A percentile compares a stretch with the other conserved stretches of the same genome.
Evolutionary conservation across 345 rosid genomes (phyloP).

Genomic region (Camelina hispida): DNA sequence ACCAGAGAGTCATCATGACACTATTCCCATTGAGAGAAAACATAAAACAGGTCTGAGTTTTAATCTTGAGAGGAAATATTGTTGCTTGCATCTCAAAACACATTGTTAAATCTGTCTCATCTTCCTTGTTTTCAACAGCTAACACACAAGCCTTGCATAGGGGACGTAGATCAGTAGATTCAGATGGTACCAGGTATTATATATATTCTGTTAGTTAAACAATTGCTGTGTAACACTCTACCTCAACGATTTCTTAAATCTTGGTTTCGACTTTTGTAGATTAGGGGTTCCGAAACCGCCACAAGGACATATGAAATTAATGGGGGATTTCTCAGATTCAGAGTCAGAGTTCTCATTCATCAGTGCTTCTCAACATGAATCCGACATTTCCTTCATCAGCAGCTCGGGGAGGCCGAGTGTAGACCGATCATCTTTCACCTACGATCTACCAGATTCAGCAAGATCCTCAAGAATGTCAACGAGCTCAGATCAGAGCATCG

Average conservation of each 20-base stretch:
- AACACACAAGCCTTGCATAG: constrained; percentile 40
- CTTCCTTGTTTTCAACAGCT: constrained; percentile 45
- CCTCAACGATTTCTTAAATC: not conserved
- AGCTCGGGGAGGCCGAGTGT: constrained; percentile 78
- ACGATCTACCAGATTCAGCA: constrained; percentile 54
- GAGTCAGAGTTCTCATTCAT: constrained; percentile 74
- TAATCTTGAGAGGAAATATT: not conserved
- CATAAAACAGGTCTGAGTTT: constrained; percentile 52
- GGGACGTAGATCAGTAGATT: constrained; percentile 53
- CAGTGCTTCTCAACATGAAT: constrained; percentile 47
- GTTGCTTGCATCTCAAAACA: constrained; percentile 14
- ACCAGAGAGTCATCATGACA: constrained; percentile 40
- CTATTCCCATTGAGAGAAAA: constrained; percentile 29
- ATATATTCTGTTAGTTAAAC: not conserved
- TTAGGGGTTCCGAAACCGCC: constrained; percentile 51
- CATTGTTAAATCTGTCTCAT: not conserved
- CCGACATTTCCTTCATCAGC: constrained; percentile 78
- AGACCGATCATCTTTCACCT: constrained; percentile 58
- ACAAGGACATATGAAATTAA: constrained; percentile 44
- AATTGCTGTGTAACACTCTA: not conserved
- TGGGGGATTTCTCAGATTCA: constrained; percentile 57
- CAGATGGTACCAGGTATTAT: constrained; percentile 31
- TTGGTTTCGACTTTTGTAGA: constrained; percentile 49
- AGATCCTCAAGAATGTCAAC: constrained; percentile 57
- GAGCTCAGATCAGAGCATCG: constrained; percentile 67